A percentile compares a stretch with the other conserved stretches of the same genome.
Evolutionary conservation across 768 basidiomycete genomes (phyloP).

Genomic region (Filobasidium wieringae): DNA sequence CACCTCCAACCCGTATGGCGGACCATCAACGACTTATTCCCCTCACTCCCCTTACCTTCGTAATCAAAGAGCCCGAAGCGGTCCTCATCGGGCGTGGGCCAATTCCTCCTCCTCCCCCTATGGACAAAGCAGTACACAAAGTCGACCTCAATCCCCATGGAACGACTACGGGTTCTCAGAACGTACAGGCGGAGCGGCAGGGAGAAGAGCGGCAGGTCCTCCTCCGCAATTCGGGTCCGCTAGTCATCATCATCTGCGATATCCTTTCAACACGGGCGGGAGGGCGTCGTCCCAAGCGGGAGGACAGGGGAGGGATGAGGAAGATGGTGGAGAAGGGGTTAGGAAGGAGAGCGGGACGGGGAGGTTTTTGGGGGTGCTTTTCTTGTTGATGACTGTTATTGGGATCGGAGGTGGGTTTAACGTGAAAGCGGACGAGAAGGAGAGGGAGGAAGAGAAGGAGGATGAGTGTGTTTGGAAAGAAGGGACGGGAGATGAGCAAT

Average conservation of each 20-base stretch:
- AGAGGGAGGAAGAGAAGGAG: not conserved
- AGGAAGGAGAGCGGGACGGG: slow-evolving; percentile 20
- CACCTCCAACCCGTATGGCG: too few species aligned
- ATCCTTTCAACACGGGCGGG: not conserved
- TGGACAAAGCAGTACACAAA: slow-evolving; percentile 9
- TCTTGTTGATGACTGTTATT: slow-evolving; percentile 31
- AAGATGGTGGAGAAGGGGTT: slow-evolving; percentile 4
- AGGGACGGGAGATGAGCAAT: too few species aligned
- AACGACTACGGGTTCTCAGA: slow-evolving; percentile 15
- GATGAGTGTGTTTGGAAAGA: too few species aligned
- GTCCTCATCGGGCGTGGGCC: slow-evolving; percentile 23
- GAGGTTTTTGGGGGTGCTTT: slow-evolving; percentile 27
- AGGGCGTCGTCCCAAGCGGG: not conserved
- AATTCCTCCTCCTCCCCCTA: not conserved
- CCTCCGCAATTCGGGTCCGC: slow-evolving; percentile 12
- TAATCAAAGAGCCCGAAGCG: slow-evolving; percentile 3
- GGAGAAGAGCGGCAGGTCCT: not conserved
- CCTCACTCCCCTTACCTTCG: slow-evolving; percentile 15
- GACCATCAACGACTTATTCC: slow-evolving; percentile 3
- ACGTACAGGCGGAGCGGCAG: slow-evolving; percentile 12
- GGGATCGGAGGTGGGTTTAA: slow-evolving; percentile 33
- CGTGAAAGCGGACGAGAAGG: slow-evolving; percentile 21
- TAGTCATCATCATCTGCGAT: slow-evolving; percentile 5
- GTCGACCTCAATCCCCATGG: slow-evolving; percentile 8
- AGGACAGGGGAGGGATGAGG: not conserved